Evolutionary conservation across 2,329 filamentous ascomycete genomes (phyloP).

Genomic region (Ophiostoma montium): DNA sequence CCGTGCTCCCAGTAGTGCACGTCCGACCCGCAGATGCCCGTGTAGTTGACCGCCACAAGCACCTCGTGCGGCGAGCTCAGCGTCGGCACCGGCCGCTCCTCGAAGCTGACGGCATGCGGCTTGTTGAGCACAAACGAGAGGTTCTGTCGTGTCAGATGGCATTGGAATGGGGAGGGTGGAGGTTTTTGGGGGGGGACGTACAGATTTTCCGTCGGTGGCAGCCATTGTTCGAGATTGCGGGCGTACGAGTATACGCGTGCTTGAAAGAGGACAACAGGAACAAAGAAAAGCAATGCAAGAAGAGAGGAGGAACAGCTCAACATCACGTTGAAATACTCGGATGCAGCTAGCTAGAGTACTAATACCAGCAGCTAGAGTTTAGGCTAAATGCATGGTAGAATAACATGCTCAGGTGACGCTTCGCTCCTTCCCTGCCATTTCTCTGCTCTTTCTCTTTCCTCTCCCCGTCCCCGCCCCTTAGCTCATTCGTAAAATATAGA

Average conservation of each 20-base stretch:
- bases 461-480: neutral
- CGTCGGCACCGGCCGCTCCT: constrained; percentile 59
- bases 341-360: neutral
- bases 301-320: no score
- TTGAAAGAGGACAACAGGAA: neutral
- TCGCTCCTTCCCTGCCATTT: no score
- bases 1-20: constrained; percentile 82
- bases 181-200: constrained; percentile 10
- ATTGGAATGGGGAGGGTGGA: neutral
- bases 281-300: no score
- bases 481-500: neutral
- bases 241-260: neutral
- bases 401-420: no score
- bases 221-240: no score
- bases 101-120: constrained; percentile 56
- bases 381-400: no score
- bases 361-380: neutral
- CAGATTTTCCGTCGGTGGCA: constrained; percentile 18
- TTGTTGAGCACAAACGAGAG: constrained; percentile 75
- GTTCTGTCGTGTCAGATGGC: constrained; percentile 40
- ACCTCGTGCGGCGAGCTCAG: constrained; percentile 59
- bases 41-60: constrained; percentile 69
- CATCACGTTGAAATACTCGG: neutral
- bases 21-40: constrained; percentile 79
- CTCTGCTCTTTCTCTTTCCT: no score